These are phyloP conservation scores for Deinandra increscens DNA, from an alignment of 129 eudicot genomes.

Conservation along the genomic window DNA sequence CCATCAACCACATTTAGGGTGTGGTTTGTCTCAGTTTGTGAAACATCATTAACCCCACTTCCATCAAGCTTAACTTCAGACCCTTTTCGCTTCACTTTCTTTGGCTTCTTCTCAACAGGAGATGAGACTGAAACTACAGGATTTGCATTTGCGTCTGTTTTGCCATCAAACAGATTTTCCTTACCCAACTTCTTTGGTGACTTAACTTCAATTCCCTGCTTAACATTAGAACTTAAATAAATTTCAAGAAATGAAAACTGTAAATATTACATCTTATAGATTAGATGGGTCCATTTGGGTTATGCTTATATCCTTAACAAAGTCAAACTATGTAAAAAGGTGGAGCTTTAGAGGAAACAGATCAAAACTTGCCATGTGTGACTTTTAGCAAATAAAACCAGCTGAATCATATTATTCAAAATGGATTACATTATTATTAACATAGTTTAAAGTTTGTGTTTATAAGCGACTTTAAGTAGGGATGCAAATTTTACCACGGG, in stretches of 20 bases:
- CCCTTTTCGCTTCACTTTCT: slow-evolving; percentile 35
- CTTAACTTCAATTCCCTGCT: slow-evolving; percentile 37
- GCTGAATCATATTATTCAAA: background rate
- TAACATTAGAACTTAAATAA: slow-evolving; percentile 3
- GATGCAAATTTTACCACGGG: no score
- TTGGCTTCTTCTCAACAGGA: slow-evolving; percentile 28
- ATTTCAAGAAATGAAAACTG: background rate
- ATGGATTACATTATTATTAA: background rate
- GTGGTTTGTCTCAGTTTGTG: slow-evolving; percentile 3
- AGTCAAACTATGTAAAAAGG: background rate
- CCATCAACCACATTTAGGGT: background rate
- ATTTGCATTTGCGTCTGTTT: slow-evolving; percentile 32
- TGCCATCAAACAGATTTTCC: slow-evolving; percentile 66
- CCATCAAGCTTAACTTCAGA: slow-evolving; percentile 17
- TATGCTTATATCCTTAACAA: background rate
- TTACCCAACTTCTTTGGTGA: slow-evolving; percentile 60
- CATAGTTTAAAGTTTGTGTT: background rate
- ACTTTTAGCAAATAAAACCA: background rate
- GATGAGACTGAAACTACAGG: slow-evolving; percentile 22
- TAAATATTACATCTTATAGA: background rate
- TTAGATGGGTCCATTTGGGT: background rate
- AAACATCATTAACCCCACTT: slow-evolving; percentile 13
- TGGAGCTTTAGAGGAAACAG: background rate
- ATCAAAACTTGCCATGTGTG: background rate
- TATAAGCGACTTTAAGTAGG: background rate